Base-by-base conservation (phyloP, 2,329 filamentous ascomycete genomes). In the Orbilia brochopaga region DNA sequence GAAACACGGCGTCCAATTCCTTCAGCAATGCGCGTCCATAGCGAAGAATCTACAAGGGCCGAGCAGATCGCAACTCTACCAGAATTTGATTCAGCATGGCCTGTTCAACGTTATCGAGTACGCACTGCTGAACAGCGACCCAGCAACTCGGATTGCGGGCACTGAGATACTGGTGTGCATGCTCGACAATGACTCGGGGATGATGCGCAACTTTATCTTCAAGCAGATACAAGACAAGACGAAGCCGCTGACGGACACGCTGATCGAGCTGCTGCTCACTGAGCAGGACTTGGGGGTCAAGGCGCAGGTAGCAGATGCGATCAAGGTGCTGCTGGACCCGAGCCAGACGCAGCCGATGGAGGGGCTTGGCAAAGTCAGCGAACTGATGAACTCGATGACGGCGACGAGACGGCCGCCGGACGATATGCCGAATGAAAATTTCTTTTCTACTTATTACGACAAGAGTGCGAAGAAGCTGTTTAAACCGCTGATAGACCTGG, bases 241-340 rank as follows among this genome's bases (percentile, higher is more conserved):
- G 75, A 87, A 88, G 1, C 91, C 91, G 2, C 81, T 99, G 60
- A 97, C 92, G 0, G 94, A 97, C 78, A 95, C 91, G 0, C 82
- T 99, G 44, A 96, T 97, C 67, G 93, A 97, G 76, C 83, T 99
- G 46, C 85, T 99, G 1, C 84, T 97, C 52, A 88, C 94, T 1
- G 94, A 99, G 80, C 89, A 90, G 17, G 94, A 99, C 78, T 83
- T 97, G 15, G 94, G 94, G 0, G 92, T 97, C 74, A 97, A 96
- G 80, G 92, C 91, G 27, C 94, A 97, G 79, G 89, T 97, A 77
- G 92, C 92, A 1, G 94, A 99, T 81, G 91, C 93, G 6, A 88
- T 99, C 78, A 97, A 96, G 80, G 90, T 97, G 21, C 83, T 99
- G 10, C 84, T 99, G 37, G 94, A 97, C 75, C 83, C 91, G 78